A percentile compares a stretch with the other conserved stretches of the same genome.
phyloP scores from a whole-genome alignment of 2,329 filamentous ascomycete species.

The Phaeoacremonium minimum region DNA sequence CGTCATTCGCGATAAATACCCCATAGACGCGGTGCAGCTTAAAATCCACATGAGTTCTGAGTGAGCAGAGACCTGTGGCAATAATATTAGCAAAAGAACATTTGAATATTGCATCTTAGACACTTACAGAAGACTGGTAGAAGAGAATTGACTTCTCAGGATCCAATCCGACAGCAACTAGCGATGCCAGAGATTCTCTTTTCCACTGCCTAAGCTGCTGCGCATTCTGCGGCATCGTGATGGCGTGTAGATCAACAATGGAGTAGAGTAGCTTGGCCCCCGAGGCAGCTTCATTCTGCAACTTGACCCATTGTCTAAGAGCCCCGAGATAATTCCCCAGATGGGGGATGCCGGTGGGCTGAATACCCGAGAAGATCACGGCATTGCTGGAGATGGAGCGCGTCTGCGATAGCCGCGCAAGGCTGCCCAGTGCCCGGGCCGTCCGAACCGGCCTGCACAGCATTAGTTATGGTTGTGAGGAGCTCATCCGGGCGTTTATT shows the following conservation, averaged over 20 bases:
- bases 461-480: slow-evolving; percentile 2
- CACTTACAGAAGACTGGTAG: slow-evolving; percentile 68
- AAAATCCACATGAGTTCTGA: slow-evolving; percentile 96
- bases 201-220: slow-evolving; percentile 58
- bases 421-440: not conserved
- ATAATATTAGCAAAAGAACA: slow-evolving; percentile 1
- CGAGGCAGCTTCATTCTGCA: slow-evolving; percentile 62
- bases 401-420: slow-evolving; percentile 2
- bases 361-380: slow-evolving; percentile 90
- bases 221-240: slow-evolving; percentile 72
- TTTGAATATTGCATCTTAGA: not conserved
- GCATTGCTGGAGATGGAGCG: slow-evolving; percentile 13
- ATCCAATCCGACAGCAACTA: slow-evolving; percentile 81
- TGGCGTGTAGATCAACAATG: slow-evolving; percentile 89
- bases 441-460: not conserved
- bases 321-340: slow-evolving; percentile 94
- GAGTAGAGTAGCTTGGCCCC: slow-evolving; percentile 71
- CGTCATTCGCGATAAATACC: slow-evolving; percentile 96
- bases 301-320: slow-evolving; percentile 75
- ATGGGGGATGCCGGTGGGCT: slow-evolving; percentile 91
- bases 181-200: slow-evolving; percentile 70
- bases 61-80: slow-evolving; percentile 65
- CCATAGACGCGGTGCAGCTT: slow-evolving; percentile 85
- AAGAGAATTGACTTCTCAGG: slow-evolving; percentile 76
- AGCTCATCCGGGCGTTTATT: too few species aligned